Conservation (phyloP, 768 basidiomycete genomes). For the Suillus ampliporus region DNA sequence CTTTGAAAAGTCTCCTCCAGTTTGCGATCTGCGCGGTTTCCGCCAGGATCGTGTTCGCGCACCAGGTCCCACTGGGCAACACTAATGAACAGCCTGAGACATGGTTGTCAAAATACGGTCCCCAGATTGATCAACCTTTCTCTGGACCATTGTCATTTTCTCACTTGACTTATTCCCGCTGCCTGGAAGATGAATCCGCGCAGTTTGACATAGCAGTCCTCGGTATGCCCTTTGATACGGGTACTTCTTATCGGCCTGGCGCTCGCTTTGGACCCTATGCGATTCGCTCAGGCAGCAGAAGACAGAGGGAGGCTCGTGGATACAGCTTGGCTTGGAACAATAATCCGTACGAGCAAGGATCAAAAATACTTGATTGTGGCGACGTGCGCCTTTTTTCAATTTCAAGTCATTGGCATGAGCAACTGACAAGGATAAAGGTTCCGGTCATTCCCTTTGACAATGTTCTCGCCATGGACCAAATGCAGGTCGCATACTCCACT, state of each 20-base stretch:
- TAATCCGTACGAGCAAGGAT: constrained; percentile 64
- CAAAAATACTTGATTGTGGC: constrained; percentile 79
- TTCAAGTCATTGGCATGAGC: not conserved
- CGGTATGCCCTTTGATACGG: constrained; percentile 82
- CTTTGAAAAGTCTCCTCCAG: constrained; percentile 1
- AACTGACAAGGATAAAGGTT: constrained; percentile 48
- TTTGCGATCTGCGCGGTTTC: constrained; percentile 3
- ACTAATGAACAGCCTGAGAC: constrained; percentile 36
- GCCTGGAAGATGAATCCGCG: constrained; percentile 61
- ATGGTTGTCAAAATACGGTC: constrained; percentile 77
- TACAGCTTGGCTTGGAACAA: constrained; percentile 77
- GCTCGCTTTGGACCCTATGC: constrained; percentile 90
- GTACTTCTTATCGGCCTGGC: constrained; percentile 58
- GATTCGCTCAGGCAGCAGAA: constrained; percentile 79
- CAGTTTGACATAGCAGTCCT: constrained; percentile 79
- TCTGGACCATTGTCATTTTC: constrained; percentile 85
- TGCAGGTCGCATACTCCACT: constrained; percentile 84
- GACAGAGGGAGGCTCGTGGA: constrained; percentile 62
- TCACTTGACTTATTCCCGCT: constrained; percentile 75
- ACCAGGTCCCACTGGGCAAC: constrained; percentile 17
- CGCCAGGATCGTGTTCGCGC: not conserved
- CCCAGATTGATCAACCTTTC: constrained; percentile 74
- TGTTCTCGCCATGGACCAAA: constrained; percentile 81
- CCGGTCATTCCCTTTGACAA: constrained; percentile 85
- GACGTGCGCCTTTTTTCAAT: constrained; percentile 54